These are phyloP conservation scores for Trichodelitschia bisporula DNA, from an alignment of 495 filamentous ascomycete species.

Conservation along the genomic window DNA sequence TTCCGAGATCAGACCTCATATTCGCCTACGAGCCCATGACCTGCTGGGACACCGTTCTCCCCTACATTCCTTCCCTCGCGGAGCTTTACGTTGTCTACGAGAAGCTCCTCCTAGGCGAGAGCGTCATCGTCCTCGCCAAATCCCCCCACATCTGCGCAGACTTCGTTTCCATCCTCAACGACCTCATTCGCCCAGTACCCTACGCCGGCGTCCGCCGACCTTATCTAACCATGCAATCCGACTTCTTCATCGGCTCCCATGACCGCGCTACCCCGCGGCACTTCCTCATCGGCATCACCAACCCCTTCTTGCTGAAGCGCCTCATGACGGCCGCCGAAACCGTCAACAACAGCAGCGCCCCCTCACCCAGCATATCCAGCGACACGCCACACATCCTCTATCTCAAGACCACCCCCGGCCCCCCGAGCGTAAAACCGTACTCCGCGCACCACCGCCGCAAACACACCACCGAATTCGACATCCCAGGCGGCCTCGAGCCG, in stretches of 20 bases:
- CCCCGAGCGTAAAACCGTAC: not conserved
- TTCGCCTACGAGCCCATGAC: slow-evolving; percentile 13
- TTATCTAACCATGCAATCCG: slow-evolving; percentile 16
- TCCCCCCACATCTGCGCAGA: slow-evolving; percentile 13
- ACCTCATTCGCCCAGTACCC: slow-evolving; percentile 13
- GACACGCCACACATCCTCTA: slow-evolving; percentile 12
- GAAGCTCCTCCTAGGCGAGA: slow-evolving; percentile 13
- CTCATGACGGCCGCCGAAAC: slow-evolving; percentile 5
- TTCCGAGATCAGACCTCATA: slow-evolving; percentile 6
- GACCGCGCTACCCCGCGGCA: slow-evolving; percentile 9
- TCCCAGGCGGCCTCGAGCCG: not conserved
- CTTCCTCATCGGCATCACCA: slow-evolving; percentile 14
- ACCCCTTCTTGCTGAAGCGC: slow-evolving; percentile 13
- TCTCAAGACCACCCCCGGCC: slow-evolving; percentile 7
- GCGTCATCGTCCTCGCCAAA: slow-evolving; percentile 12
- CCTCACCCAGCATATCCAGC: too few relatives aligned
- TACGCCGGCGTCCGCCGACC: slow-evolving; percentile 12
- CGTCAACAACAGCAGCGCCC: slow-evolving; percentile 3
- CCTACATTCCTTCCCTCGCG: slow-evolving; percentile 10
- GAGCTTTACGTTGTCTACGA: slow-evolving; percentile 14
- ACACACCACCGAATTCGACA: slow-evolving; percentile 2
- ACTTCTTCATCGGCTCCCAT: slow-evolving; percentile 9
- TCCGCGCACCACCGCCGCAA: not conserved
- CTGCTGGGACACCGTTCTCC: slow-evolving; percentile 11
- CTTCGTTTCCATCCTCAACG: slow-evolving; percentile 10